Conservation (phyloP, 2,329 filamentous ascomycete species). For the Metarhizium robertsii region DNA sequence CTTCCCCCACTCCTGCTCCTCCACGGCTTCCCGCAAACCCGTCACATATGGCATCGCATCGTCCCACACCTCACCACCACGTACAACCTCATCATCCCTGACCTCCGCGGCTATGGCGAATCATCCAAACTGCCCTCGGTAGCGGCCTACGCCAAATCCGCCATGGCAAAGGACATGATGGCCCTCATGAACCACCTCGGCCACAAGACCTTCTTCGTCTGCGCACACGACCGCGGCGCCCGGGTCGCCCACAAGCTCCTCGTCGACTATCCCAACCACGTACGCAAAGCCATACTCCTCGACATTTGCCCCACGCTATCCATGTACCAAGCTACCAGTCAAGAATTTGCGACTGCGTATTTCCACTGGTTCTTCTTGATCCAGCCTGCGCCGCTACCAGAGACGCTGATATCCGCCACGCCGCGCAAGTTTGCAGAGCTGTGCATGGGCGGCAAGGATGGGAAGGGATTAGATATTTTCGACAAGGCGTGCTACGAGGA, state of each 20-base stretch:
- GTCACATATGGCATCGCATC: slow-evolving; percentile 42
- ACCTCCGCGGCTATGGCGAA: slow-evolving; percentile 41
- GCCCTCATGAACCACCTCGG: slow-evolving; percentile 35
- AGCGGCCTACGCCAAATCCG: slow-evolving; percentile 34
- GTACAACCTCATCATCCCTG: slow-evolving; percentile 35
- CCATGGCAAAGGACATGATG: slow-evolving; percentile 38
- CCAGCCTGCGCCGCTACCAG: slow-evolving; percentile 40
- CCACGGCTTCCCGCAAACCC: slow-evolving; percentile 43
- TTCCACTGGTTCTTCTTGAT: slow-evolving; percentile 53
- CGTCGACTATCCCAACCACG: slow-evolving; percentile 32
- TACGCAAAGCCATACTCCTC: slow-evolving; percentile 34
- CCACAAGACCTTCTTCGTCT: slow-evolving; percentile 33
- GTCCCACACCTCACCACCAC: slow-evolving; percentile 25
- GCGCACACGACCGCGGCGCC: slow-evolving; percentile 48
- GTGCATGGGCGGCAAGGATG: slow-evolving; percentile 31
- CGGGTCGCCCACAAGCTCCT: slow-evolving; percentile 44
- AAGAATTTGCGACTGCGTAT: slow-evolving; percentile 37
- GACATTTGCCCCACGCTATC: slow-evolving; percentile 46
- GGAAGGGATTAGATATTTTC: slow-evolving; percentile 24
- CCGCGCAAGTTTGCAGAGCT: slow-evolving; percentile 30
- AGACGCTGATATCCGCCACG: slow-evolving; percentile 31
- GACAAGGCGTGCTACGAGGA: slow-evolving; percentile 23
- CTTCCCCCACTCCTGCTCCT: slow-evolving; percentile 37
- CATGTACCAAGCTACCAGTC: slow-evolving; percentile 37
- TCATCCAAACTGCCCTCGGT: slow-evolving; percentile 34